Conservation (phyloP, 1,139 yeast species). For the Pneumocystis wakefieldiae region DNA sequence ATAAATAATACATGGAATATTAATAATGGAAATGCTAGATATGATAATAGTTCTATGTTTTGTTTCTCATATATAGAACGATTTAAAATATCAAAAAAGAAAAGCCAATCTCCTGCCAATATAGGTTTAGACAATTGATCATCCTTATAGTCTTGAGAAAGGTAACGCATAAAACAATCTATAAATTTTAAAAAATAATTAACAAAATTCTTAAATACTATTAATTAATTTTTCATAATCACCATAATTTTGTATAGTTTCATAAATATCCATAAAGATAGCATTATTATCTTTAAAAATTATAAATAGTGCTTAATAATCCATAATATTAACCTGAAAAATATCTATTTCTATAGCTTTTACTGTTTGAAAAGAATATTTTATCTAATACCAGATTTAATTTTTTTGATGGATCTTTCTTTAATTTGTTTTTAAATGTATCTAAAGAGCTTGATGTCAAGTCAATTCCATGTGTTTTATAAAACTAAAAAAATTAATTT, state of each 20-base stretch:
- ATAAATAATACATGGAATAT: conserved; percentile 54
- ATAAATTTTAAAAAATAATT: conserved; percentile 16
- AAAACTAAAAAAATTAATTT: not conserved
- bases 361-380: conserved; percentile 1
- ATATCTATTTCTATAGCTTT: not conserved
- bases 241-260: not conserved
- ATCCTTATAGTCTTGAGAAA: conserved; percentile 44
- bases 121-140: conserved; percentile 50
- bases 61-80: conserved; percentile 31
- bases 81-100: conserved; percentile 43
- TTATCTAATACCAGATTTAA: conserved; percentile 5
- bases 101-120: conserved; percentile 61
- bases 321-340: not conserved
- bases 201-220: not conserved
- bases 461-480: not conserved
- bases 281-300: not conserved
- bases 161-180: conserved; percentile 51
- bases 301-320: not conserved
- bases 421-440: not conserved
- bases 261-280: not conserved
- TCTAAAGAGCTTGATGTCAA: conserved; percentile 4
- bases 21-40: conserved; percentile 43
- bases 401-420: conserved; percentile 6
- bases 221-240: not conserved
- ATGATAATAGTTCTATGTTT: conserved; percentile 39